phyloP scores from a whole-genome alignment of 192 early-diverging fungal genomes.

The Physocladia obscura region DNA sequence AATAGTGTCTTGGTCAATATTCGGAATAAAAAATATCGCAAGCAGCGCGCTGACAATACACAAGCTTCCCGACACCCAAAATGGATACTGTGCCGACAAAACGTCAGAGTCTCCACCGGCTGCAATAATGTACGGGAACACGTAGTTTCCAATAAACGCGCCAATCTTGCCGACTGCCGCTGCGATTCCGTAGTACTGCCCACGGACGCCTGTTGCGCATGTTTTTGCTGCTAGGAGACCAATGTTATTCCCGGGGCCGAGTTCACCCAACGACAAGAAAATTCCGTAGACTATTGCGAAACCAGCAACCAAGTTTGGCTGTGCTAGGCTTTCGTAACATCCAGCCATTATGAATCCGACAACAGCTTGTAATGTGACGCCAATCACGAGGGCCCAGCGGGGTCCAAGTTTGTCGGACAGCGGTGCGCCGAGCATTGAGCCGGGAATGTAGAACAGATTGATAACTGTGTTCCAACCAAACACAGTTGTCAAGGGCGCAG shows the following conservation, averaged over 20 bases:
- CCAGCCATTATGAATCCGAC: constrained; percentile 1
- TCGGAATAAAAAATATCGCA: not conserved
- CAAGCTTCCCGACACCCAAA: not conserved
- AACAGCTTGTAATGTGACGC: constrained; percentile 19
- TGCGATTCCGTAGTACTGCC: constrained; percentile 22
- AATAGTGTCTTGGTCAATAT: not conserved
- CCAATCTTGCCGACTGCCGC: constrained; percentile 21
- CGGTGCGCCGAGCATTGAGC: constrained; percentile 11
- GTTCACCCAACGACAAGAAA: constrained; percentile 19
- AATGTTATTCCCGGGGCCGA: constrained; percentile 21
- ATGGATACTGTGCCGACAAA: not conserved
- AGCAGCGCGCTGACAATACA: not conserved
- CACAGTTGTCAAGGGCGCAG: constrained; percentile 13
- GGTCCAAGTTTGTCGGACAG: not conserved
- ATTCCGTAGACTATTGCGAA: constrained; percentile 19
- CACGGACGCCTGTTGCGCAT: constrained; percentile 16
- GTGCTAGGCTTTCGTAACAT: not conserved
- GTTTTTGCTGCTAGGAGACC: not conserved
- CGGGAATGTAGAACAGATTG: constrained; percentile 23
- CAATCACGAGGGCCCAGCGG: constrained; percentile 8
- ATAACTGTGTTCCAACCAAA: constrained; percentile 25
- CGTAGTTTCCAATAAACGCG: constrained; percentile 15
- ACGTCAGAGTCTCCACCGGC: not conserved
- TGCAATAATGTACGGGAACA: constrained; percentile 6
- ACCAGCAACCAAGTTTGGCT: not conserved